phyloP scores from a whole-genome alignment of 1,284 basidiomycete genomes.

The Trametes sp. region DNA sequence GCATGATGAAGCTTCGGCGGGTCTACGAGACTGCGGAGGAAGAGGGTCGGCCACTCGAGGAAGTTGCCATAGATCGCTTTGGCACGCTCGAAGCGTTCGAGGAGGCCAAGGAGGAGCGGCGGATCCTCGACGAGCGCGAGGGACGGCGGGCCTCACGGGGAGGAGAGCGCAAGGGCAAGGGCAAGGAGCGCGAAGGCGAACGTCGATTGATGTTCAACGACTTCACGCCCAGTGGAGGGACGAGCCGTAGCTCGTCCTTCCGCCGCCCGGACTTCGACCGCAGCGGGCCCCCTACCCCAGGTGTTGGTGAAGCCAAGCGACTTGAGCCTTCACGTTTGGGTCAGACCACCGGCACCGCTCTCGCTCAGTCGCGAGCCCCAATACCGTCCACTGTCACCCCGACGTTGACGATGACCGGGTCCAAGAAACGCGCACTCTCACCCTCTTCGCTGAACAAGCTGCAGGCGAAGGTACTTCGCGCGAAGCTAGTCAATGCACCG shows the following conservation, averaged over 20 bases:
- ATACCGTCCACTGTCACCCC: constrained; percentile 92
- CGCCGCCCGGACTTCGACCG: constrained; percentile 75
- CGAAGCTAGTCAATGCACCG: constrained; percentile 83
- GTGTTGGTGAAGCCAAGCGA: constrained; percentile 50
- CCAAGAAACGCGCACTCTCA: constrained; percentile 59
- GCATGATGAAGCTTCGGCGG: constrained; percentile 95
- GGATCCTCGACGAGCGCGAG: constrained; percentile 84
- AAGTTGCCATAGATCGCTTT: constrained; percentile 90
- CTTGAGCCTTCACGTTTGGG: constrained; percentile 61
- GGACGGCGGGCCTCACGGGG: constrained; percentile 50
- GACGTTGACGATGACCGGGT: constrained; percentile 48
- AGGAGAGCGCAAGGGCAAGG: constrained; percentile 43
- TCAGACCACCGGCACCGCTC: constrained; percentile 45
- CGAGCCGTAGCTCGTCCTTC: constrained; percentile 82
- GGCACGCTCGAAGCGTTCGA: constrained; percentile 86
- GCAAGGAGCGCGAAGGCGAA: constrained; percentile 51
- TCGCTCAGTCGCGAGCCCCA: constrained; percentile 71
- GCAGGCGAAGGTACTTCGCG: constrained; percentile 92
- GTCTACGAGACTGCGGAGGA: constrained; percentile 92
- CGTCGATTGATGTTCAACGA: constrained; percentile 76
- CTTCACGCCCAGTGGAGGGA: constrained; percentile 63
- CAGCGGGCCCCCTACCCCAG: constrained; percentile 66
- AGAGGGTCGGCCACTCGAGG: constrained; percentile 77
- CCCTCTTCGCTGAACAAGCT: constrained; percentile 89
- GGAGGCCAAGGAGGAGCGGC: constrained; percentile 87